A percentile compares a stretch with the other conserved stretches of the same genome.
Evolutionary conservation across 768 basidiomycete genomes (phyloP).

Genomic region (Suillus subalutaceus): DNA sequence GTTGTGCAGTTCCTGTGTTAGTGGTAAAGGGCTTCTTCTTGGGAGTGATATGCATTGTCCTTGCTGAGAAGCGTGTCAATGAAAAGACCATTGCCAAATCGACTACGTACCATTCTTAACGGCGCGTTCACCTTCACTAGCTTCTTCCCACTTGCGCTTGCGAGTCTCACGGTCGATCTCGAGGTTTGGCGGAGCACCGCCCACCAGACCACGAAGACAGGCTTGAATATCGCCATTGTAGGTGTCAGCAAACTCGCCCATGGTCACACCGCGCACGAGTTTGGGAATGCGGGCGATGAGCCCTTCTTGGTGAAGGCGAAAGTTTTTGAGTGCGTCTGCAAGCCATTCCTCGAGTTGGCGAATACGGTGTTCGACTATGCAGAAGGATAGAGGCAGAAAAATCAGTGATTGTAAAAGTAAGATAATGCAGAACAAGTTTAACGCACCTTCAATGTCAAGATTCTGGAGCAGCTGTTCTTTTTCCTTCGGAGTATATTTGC

Average conservation of each 20-base stretch:
- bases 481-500: slow-evolving; percentile 63
- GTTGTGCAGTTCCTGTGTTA: slow-evolving; percentile 56
- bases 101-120: slow-evolving; percentile 58
- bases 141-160: slow-evolving; percentile 75
- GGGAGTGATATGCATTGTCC: slow-evolving; percentile 49
- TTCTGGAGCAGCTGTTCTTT: slow-evolving; percentile 76
- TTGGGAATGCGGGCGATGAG: slow-evolving; percentile 76
- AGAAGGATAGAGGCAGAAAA: slow-evolving; percentile 6
- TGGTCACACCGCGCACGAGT: slow-evolving; percentile 68
- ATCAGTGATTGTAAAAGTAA: slow-evolving; percentile 6
- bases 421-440: not conserved
- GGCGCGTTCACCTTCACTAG: slow-evolving; percentile 46
- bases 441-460: slow-evolving; percentile 77
- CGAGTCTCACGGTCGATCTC: slow-evolving; percentile 69
- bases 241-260: slow-evolving; percentile 81
- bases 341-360: slow-evolving; percentile 79
- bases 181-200: slow-evolving; percentile 42
- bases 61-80: slow-evolving; percentile 34
- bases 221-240: slow-evolving; percentile 78
- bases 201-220: slow-evolving; percentile 64
- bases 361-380: slow-evolving; percentile 59
- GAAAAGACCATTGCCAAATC: not conserved
- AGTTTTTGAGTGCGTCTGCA: slow-evolving; percentile 70
- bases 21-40: slow-evolving; percentile 54
- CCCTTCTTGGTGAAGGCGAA: slow-evolving; percentile 74